Base-by-base conservation (phyloP, 805 yeast genomes). In the Yarrowia sp. region DNA sequence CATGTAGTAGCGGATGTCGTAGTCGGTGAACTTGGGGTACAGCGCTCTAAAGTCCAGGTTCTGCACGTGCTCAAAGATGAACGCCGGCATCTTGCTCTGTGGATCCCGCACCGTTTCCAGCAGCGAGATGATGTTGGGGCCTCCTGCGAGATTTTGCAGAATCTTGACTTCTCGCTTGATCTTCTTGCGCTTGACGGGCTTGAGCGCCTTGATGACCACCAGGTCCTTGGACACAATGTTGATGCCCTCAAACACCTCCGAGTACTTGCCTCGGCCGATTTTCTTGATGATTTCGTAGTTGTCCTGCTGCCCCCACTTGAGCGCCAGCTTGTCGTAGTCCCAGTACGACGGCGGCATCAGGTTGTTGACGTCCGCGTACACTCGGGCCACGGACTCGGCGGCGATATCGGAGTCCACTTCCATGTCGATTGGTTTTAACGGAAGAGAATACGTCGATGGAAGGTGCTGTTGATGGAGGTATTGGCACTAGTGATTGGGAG, bases 111-210 rank as follows among this genome's bases (percentile, higher is more conserved):
- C 96, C 40, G 92, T 87, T 78, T 92, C 97, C 72, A 87, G 81
- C 70, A 93, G 81, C 64, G 86, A 89, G 65, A 93, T 83, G 69
- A 92, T 85, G 77, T 92, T 91, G 49, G 94, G 92, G 2, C 96
- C 96, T 7, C 92, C 91, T 0, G 93, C 85, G 73, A 93, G 81
- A 77, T 92, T 91, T 78, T 92, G 91, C 72, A 93, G 81, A 68
- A 92, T 92, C 79, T 91, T 90, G 69, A 93, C 91, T 78, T 93
- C 98, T 72, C 97, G 83, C 78, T 88, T 89, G 70, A 93, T 92
- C 79, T 93, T 93, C 83, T 93, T 93, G 81, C 90, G 85, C 79
- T 92, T 93, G 32, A 93, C 97, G 10, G 98, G 98, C 78, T 93
- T 93, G 74, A 93, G 82, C 73, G 92, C 96, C 77, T 93, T 93